Conservation (phyloP, 202 grass and related monocot species). For the Musa balbisiana region DNA sequence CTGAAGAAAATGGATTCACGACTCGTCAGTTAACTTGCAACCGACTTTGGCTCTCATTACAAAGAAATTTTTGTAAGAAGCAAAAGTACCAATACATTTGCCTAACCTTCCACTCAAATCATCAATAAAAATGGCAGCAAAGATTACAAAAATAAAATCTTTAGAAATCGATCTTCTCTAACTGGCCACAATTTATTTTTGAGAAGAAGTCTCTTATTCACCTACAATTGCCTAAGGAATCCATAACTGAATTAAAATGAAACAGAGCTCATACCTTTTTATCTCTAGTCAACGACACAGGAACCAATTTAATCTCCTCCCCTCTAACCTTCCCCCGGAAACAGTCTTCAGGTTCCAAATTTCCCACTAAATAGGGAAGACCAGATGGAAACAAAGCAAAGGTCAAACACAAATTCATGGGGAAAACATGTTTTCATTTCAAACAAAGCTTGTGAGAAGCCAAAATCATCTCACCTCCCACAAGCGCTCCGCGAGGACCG, state of each 20-base stretch:
- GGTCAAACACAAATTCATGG: not conserved
- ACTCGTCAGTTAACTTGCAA: not conserved
- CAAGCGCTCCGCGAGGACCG: not conserved
- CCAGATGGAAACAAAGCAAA: not conserved
- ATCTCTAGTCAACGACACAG: not conserved
- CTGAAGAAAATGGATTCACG: not conserved
- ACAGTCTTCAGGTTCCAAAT: not conserved
- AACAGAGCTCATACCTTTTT: not conserved
- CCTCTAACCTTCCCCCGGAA: too few species aligned
- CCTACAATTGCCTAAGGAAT: not conserved
- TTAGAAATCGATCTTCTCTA: not conserved
- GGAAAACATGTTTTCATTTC: not conserved
- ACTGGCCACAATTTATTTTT: not conserved
- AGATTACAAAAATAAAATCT: too few species aligned
- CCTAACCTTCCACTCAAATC: not conserved
- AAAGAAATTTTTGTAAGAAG: not conserved
- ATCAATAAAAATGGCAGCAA: not conserved
- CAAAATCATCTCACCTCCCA: not conserved
- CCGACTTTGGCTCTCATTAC: not conserved
- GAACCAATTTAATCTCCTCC: not conserved
- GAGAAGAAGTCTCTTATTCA: too few species aligned
- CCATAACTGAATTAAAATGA: not conserved
- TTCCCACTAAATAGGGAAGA: not conserved
- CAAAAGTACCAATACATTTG: not conserved
- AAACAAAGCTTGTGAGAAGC: not conserved